Conservation (phyloP, 2,329 filamentous ascomycete genomes). For the Ophiocordyceps camponoti-floridani region DNA sequence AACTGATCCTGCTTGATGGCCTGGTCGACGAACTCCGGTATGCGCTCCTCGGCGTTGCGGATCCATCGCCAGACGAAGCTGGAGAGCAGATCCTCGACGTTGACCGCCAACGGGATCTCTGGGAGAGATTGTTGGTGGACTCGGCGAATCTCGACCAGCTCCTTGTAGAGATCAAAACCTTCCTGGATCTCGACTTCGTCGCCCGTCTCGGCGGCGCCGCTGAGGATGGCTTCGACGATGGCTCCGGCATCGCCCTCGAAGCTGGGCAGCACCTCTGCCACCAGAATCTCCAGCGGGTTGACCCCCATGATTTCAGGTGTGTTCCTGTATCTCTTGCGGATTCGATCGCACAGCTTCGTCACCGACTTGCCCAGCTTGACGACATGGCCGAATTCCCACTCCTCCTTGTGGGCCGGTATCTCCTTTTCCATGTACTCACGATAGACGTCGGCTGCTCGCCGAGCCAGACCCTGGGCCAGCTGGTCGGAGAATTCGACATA, state of each 20-base stretch:
- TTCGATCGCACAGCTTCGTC: slow-evolving; percentile 68
- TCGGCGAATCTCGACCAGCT: slow-evolving; percentile 66
- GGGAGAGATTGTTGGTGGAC: slow-evolving; percentile 66
- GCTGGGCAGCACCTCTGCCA: slow-evolving; percentile 70
- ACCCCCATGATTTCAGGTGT: slow-evolving; percentile 74
- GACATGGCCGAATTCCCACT: slow-evolving; percentile 84
- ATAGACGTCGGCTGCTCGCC: slow-evolving; percentile 66
- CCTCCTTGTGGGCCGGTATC: slow-evolving; percentile 60
- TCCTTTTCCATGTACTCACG: slow-evolving; percentile 59
- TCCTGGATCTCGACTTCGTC: slow-evolving; percentile 75
- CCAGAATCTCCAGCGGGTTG: slow-evolving; percentile 47
- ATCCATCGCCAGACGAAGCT: slow-evolving; percentile 97
- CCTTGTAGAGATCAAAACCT: slow-evolving; percentile 84
- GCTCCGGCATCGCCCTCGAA: slow-evolving; percentile 82
- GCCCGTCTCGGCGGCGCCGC: slow-evolving; percentile 48
- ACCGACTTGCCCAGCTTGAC: slow-evolving; percentile 78
- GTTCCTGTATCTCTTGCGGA: slow-evolving; percentile 80
- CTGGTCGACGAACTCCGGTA: slow-evolving; percentile 71
- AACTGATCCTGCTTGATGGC: slow-evolving; percentile 86
- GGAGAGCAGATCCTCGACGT: slow-evolving; percentile 69
- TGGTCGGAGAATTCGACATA: slow-evolving; percentile 53
- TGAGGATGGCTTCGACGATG: slow-evolving; percentile 65
- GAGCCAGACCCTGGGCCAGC: slow-evolving; percentile 52
- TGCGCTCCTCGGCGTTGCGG: slow-evolving; percentile 56
- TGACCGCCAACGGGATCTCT: slow-evolving; percentile 61